phyloP scores from a whole-genome alignment of 768 basidiomycete species.

The Lactarius trivialis region DNA sequence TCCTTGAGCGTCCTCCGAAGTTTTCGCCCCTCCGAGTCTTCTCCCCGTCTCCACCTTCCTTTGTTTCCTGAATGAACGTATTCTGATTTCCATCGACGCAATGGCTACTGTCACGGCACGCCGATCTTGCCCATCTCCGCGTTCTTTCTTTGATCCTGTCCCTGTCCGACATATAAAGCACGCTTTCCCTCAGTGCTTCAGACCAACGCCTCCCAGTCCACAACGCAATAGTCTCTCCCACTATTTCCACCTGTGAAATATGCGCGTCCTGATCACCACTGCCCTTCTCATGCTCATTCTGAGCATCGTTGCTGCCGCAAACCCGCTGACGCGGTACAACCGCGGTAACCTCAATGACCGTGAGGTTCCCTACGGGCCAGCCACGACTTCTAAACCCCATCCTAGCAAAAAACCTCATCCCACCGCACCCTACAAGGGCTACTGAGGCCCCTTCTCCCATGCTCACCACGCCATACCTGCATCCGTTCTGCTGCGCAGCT shows the following conservation, averaged over 20 bases:
- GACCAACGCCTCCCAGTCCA: too few relatives aligned
- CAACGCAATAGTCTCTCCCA: not conserved
- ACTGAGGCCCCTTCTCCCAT: not conserved
- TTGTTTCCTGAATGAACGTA: not conserved
- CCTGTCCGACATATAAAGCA: slow-evolving; percentile 1
- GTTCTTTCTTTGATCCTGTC: not conserved
- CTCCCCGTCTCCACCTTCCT: not conserved
- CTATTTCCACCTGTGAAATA: not conserved
- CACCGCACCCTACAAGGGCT: too few relatives aligned
- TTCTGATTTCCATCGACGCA: not conserved
- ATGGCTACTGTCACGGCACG: not conserved
- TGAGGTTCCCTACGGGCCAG: too few relatives aligned
- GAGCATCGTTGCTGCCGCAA: slow-evolving; percentile 6
- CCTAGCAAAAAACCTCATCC: too few relatives aligned
- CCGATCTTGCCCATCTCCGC: not conserved
- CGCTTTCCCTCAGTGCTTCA: not conserved
- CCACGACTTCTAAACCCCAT: too few relatives aligned
- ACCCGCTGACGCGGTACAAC: slow-evolving; percentile 28
- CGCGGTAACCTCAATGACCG: slow-evolving; percentile 22
- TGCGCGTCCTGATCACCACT: slow-evolving; percentile 4
- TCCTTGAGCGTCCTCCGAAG: not conserved
- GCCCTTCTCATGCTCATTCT: slow-evolving; percentile 9
- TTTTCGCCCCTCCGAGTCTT: not conserved
- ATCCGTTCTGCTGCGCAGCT: not conserved
- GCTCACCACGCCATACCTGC: not conserved